Percentiles rank a stretch among this genome's conserved stretches.
These are phyloP conservation scores for Solanum clarkiae DNA, from an alignment of 257 asterid genomes.

Conservation along the genomic window DNA sequence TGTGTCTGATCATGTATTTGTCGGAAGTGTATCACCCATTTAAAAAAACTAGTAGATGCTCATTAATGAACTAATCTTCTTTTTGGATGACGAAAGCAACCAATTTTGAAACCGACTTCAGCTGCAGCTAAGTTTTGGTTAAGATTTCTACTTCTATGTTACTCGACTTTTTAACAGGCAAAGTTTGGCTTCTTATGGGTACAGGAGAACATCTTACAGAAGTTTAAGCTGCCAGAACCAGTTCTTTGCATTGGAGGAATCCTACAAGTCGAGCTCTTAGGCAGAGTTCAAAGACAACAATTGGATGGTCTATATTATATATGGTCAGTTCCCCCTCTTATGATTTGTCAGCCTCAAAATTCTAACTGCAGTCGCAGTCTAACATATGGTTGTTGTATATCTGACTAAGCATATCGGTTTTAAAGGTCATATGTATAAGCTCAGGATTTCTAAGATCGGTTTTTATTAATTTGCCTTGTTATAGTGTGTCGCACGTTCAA, in stretches of 20 bases:
- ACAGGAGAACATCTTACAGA: slow-evolving; percentile 61
- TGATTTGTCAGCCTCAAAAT: background rate
- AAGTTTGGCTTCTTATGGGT: slow-evolving; percentile 5
- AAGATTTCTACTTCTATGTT: background rate
- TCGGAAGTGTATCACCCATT: background rate
- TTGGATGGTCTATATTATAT: slow-evolving; percentile 55
- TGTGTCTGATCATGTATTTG: background rate
- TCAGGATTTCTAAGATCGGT: background rate
- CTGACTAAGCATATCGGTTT: background rate
- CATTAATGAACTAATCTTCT: background rate
- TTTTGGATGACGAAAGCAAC: background rate
- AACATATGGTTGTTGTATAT: background rate
- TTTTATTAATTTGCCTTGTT: background rate
- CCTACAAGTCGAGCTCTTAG: slow-evolving; percentile 66
- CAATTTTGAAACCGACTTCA: background rate
- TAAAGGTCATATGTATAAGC: background rate
- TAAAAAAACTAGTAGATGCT: background rate
- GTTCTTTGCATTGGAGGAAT: slow-evolving; percentile 65
- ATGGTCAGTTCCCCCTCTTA: slow-evolving; percentile 33
- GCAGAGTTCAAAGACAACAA: slow-evolving; percentile 76
- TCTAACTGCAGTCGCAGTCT: background rate
- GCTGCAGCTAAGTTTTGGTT: background rate
- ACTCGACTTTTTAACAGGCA: background rate
- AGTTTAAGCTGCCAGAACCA: slow-evolving; percentile 64
- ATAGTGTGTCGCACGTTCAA: slow-evolving; percentile 50